Base-by-base conservation (phyloP, 306 rosid genomes). In the Carpinus viminea region DNA sequence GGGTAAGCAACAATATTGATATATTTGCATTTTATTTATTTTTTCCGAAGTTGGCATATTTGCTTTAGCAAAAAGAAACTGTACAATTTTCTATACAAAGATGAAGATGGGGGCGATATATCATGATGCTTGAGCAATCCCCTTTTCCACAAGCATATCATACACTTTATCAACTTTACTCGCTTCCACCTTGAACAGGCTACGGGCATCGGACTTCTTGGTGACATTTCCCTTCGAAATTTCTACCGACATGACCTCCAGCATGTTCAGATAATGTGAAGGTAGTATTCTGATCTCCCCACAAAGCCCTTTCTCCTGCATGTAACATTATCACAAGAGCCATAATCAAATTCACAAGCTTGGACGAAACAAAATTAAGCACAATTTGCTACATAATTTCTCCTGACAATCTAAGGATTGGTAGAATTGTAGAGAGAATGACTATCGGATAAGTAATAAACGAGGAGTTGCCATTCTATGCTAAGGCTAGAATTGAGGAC, bases 301-400 rank as follows among this genome's bases (percentile, higher is more conserved):
- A 84, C 98, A 89, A 26, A 91, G 93, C 74, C 70, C 83, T 64
- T 75, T 85, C 86, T 93, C 97, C 98, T 93, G 90, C 89, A 81
- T 2, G 45, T 15, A 31, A 61, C 70, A 72, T 76, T 62, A 70
- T 65, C 48, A 48, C 50, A 45, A 52, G 24, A 75, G 26, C 12
- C 45, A 50, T 13, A 72, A 87, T 85, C 73, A 76, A 18, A 80
- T 51, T 72, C 59, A 50, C 12, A 51, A 26, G 21, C 43, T 72
- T 51, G 24, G 43, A 26, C 24, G 2, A 15, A 0, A 41, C 24
- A 7, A 26, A 13, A 26, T 61, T 61, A 61, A 12, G 69, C 69
- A 62, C 45, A 66, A 8, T 18, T 66, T 66, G 72, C 47, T 17
- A 13, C n/a, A 64, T 34, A 36, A 36, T 64, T 18, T 36, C 7